Percentiles rank a stretch among this genome's conserved stretches.
Conservation (phyloP, 2,329 filamentous ascomycete genomes). For the Ceratocystis smalleyi region DNA sequence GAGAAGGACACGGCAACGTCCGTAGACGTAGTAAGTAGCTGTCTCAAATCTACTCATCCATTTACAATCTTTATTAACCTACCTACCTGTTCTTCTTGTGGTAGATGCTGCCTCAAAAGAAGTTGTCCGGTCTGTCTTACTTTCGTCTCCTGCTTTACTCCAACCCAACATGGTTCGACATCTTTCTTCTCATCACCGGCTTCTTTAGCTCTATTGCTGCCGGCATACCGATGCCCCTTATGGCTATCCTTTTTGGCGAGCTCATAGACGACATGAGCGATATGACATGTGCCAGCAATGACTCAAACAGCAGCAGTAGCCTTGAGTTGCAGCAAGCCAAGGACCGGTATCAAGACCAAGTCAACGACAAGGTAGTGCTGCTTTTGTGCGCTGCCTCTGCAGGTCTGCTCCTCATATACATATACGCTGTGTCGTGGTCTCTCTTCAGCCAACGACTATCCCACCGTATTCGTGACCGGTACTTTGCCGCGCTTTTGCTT, state of each 20-base stretch:
- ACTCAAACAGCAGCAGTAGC: slow-evolving; percentile 4
- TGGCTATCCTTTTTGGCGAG: slow-evolving; percentile 49
- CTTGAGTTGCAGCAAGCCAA: slow-evolving; percentile 14
- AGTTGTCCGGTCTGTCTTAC: slow-evolving; percentile 24
- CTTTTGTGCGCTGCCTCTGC: slow-evolving; percentile 50
- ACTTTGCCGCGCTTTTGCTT: slow-evolving; percentile 41
- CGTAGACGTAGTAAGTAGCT: neutral
- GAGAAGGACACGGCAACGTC: neutral
- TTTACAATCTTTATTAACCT: neutral
- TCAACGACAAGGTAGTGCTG: slow-evolving; percentile 43
- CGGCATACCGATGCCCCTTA: slow-evolving; percentile 47
- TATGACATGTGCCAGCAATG: slow-evolving; percentile 33
- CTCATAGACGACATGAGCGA: slow-evolving; percentile 46
- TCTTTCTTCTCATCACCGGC: slow-evolving; percentile 29
- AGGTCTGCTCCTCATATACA: slow-evolving; percentile 48
- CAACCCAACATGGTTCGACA: slow-evolving; percentile 30
- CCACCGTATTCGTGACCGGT: slow-evolving; percentile 44
- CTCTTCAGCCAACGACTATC: slow-evolving; percentile 48
- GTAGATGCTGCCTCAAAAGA: slow-evolving; percentile 5
- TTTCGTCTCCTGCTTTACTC: slow-evolving; percentile 33
- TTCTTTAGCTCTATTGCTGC: slow-evolving; percentile 36
- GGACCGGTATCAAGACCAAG: slow-evolving; percentile 26
- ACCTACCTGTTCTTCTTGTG: neutral
- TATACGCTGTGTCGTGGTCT: slow-evolving; percentile 48
- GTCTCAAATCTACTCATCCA: too few relatives aligned